These are phyloP conservation scores for Thuidium tamariscinum DNA, from an alignment of 225 moss, liverwort and hornwort genomes.

Conservation along the genomic window DNA sequence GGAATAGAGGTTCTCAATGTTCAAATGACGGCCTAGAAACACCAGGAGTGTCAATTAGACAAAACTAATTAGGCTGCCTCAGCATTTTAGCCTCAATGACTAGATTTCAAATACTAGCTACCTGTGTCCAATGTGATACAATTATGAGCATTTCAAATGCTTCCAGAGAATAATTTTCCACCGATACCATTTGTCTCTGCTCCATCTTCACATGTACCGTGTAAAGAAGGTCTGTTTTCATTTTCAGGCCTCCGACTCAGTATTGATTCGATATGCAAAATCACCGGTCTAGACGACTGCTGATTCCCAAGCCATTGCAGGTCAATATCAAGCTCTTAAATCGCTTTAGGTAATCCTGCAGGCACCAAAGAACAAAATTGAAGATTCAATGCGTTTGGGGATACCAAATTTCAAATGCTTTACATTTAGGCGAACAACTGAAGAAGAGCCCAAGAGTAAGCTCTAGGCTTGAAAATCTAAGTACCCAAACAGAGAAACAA, in stretches of 20 bases:
- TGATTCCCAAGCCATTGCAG: conserved; percentile 92
- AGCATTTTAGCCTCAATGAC: background rate
- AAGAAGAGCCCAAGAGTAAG: background rate
- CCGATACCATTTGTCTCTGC: background rate
- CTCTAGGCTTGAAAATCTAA: background rate
- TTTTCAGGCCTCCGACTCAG: background rate
- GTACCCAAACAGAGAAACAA: background rate
- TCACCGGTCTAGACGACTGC: conserved; percentile 54
- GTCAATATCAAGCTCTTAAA: conserved; percentile 95
- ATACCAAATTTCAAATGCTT: background rate
- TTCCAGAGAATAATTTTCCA: background rate
- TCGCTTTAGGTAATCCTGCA: conserved; percentile 86
- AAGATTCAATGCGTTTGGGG: background rate
- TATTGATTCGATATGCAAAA: background rate
- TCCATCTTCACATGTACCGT: background rate
- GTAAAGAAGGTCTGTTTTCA: background rate
- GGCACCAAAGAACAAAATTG: background rate
- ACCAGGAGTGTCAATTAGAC: background rate
- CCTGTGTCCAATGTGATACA: background rate
- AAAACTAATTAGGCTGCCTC: background rate
- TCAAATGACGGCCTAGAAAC: background rate
- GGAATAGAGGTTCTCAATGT: background rate
- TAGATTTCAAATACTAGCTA: background rate
- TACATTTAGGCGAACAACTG: background rate
- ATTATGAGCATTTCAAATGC: background rate